A percentile compares a stretch with the other conserved stretches of the same genome.
Evolutionary conservation across 2,329 filamentous ascomycete species (phyloP).

Genomic region (Talaromyces sp.): DNA sequence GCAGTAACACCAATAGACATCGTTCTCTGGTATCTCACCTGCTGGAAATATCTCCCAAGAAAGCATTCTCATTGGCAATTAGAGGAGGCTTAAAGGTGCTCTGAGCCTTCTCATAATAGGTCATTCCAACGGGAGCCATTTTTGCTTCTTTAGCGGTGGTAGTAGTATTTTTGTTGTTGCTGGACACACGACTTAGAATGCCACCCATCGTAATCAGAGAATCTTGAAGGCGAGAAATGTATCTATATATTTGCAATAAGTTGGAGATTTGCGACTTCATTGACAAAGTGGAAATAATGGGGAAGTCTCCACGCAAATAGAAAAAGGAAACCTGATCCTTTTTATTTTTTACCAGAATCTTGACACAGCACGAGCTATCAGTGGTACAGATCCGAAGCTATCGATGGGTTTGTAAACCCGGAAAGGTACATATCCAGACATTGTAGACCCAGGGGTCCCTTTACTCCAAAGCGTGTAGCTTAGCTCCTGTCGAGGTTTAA

Average conservation of each 20-base stretch:
- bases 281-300: not conserved
- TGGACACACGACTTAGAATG: conserved; percentile 13
- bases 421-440: not conserved
- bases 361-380: not conserved
- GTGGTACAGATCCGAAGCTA: not conserved
- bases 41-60: conserved; percentile 60
- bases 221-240: not conserved
- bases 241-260: not conserved
- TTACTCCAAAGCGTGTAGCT: conserved; percentile 14
- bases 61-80: conserved; percentile 67
- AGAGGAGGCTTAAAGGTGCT: conserved; percentile 61
- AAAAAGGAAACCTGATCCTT: conserved; percentile 12
- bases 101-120: conserved; percentile 58
- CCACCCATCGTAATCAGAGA: conserved; percentile 7
- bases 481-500: not conserved
- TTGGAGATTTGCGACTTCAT: not conserved
- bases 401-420: not conserved
- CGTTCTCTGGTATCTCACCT: conserved; percentile 36
- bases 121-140: conserved; percentile 34
- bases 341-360: not conserved
- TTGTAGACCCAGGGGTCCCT: not conserved
- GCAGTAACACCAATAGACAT: not conserved
- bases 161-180: not conserved
- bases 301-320: not conserved
- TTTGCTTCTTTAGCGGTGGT: conserved; percentile 9